phyloP scores from a whole-genome alignment of 2,329 filamentous ascomycete genomes.

The Diplocarpon rosae region DNA sequence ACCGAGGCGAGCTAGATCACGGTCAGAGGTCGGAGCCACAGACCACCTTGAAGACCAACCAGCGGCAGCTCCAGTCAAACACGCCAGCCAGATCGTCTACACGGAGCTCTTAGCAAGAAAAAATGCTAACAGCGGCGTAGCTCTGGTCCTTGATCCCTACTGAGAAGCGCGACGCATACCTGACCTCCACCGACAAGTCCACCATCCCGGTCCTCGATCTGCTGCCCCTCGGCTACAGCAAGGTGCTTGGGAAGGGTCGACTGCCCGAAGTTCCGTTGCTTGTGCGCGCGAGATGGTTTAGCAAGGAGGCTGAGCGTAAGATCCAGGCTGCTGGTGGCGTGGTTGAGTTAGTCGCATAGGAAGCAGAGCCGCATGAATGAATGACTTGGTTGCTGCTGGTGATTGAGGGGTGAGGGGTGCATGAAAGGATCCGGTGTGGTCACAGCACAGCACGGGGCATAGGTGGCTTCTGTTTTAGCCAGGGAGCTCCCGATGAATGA shows the following conservation, averaged over 20 bases:
- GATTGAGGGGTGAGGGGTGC: not conserved
- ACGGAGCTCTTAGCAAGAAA: conserved; percentile 5
- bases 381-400: not conserved
- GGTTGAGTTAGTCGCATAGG: conserved; percentile 86
- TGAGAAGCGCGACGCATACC: conserved; percentile 89
- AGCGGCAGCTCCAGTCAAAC: conserved; percentile 2
- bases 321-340: conserved; percentile 97
- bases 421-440: not conserved
- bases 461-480: conserved; percentile 6
- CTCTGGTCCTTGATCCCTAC: conserved; percentile 90
- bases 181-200: conserved; percentile 61
- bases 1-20: not conserved
- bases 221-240: conserved; percentile 92
- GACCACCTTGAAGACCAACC: not conserved
- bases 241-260: conserved; percentile 97
- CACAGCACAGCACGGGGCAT: no score
- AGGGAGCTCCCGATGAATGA: conserved; percentile 12
- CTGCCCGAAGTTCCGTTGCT: conserved; percentile 88
- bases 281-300: conserved; percentile 90
- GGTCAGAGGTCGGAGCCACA: not conserved
- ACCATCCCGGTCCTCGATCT: conserved; percentile 97
- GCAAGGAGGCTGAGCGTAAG: conserved; percentile 95
- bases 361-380: conserved; percentile 10
- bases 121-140: conserved; percentile 35
- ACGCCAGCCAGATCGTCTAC: conserved; percentile 6